Conservation (phyloP, 2,329 filamentous ascomycete species). For the Proliferodiscus dingleyae region DNA sequence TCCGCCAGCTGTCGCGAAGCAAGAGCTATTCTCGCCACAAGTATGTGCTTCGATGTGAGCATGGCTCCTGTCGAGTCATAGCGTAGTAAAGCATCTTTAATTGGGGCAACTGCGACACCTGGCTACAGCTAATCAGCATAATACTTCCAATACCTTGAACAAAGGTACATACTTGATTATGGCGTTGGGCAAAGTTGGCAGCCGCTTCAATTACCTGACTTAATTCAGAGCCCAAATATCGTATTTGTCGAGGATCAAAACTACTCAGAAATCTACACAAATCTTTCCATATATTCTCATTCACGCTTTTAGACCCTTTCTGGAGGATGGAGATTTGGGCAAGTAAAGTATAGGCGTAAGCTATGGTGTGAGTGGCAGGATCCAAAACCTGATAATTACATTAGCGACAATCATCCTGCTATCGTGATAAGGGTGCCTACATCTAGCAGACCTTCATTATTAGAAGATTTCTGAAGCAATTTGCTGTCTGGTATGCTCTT, state of each 20-base stretch:
- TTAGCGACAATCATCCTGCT: constrained; percentile 10
- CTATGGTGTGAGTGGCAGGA: constrained; percentile 52
- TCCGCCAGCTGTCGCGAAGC: constrained; percentile 48
- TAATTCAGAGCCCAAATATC: constrained; percentile 47
- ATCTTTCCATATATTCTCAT: constrained; percentile 42
- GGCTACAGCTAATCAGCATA: constrained; percentile 20
- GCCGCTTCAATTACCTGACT: constrained; percentile 39
- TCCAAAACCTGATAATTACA: constrained; percentile 33
- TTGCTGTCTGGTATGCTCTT: constrained; percentile 33
- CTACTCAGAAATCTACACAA: constrained; percentile 34
- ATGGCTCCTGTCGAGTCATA: constrained; percentile 63
- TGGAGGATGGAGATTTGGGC: constrained; percentile 39
- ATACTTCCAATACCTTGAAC: background rate
- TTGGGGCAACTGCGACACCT: constrained; percentile 22
- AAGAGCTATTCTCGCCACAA: constrained; percentile 52
- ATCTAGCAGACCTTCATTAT: constrained; percentile 34
- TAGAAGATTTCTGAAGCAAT: constrained; percentile 30
- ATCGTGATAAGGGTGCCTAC: constrained; percentile 23
- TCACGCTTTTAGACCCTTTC: constrained; percentile 27
- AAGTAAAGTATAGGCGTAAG: constrained; percentile 52
- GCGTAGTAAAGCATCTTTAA: constrained; percentile 49
- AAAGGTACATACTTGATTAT: constrained; percentile 20
- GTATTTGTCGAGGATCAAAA: constrained; percentile 50
- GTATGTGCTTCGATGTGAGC: constrained; percentile 60
- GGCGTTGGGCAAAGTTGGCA: constrained; percentile 14